Percentiles rank a stretch among this genome's conserved stretches.
Evolutionary conservation across 2,329 filamentous ascomycete species (phyloP).

Genomic region (Coleophoma eucalyptorum): DNA sequence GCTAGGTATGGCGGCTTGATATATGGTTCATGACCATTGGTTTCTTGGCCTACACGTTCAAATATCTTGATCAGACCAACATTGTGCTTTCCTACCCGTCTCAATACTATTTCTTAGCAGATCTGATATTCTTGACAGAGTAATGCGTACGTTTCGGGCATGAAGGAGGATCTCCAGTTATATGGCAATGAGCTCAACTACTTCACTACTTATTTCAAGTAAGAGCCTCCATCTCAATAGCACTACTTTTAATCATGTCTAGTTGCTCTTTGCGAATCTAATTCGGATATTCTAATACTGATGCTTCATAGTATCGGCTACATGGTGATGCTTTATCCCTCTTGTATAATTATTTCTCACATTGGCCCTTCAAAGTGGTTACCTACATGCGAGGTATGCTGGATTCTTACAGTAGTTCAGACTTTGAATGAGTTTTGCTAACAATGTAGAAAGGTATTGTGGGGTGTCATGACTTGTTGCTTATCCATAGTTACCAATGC

Average conservation of each 20-base stretch:
- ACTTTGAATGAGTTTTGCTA: slow-evolving; percentile 3
- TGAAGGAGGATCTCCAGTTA: slow-evolving; percentile 41
- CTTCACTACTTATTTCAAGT: slow-evolving; percentile 45
- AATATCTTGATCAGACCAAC: not conserved
- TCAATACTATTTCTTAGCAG: not conserved
- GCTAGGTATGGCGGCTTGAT: not conserved
- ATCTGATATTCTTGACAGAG: not conserved
- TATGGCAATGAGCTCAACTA: slow-evolving; percentile 45
- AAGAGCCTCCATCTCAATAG: not conserved
- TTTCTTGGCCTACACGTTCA: not conserved
- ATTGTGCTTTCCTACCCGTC: not conserved
- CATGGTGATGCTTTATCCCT: slow-evolving; percentile 43
- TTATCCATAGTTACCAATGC: slow-evolving; percentile 28
- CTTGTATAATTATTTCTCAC: slow-evolving; percentile 44
- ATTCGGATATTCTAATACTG: not conserved
- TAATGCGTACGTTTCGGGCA: not conserved
- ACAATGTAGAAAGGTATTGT: slow-evolving; percentile 29
- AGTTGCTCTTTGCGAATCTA: too few relatives aligned
- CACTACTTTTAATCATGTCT: not conserved
- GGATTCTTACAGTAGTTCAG: not conserved
- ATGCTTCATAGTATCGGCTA: slow-evolving; percentile 36
- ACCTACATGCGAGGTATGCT: slow-evolving; percentile 38
- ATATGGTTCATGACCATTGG: not conserved
- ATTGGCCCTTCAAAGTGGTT: slow-evolving; percentile 43
- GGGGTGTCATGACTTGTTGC: slow-evolving; percentile 30